phyloP scores from a whole-genome alignment of 192 early-diverging fungal genomes.

The Mortierella claussenii region DNA sequence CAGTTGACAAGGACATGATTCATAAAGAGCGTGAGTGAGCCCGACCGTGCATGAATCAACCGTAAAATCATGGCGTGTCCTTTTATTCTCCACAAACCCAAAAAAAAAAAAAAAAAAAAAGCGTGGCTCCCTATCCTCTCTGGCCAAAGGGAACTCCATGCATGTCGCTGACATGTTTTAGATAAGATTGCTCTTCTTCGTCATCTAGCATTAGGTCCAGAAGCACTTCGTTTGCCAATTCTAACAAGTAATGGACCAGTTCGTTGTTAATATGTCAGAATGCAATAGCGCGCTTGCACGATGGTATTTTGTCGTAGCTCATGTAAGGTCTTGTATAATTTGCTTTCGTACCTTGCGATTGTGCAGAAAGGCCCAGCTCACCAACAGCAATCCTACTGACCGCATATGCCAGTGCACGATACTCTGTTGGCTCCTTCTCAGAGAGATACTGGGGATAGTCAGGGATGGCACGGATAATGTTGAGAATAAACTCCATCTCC shows the following conservation, averaged over 20 bases:
- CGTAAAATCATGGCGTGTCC: no score
- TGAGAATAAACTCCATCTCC: constrained; percentile 17
- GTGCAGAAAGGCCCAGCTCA: constrained; percentile 11
- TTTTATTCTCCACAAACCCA: no score
- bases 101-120: not conserved
- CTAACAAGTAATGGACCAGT: no score
- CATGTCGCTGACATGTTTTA: constrained; percentile 9
- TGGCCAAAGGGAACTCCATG: not conserved
- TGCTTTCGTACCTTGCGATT: constrained; percentile 10
- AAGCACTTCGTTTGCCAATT: constrained; percentile 18
- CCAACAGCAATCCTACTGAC: constrained; percentile 14
- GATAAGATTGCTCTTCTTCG: constrained; percentile 13
- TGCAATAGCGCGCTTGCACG: no score
- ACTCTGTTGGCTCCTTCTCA: constrained; percentile 9
- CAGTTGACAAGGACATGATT: no score
- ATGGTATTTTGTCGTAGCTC: no score
- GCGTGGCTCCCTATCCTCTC: not conserved
- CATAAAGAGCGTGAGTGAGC: no score
- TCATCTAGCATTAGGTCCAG: constrained; percentile 15
- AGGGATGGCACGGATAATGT: not conserved
- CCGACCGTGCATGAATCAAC: no score
- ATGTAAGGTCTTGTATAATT: no score
- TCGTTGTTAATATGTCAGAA: no score
- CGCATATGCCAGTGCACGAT: constrained; percentile 13
- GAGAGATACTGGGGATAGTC: constrained; percentile 3